A percentile compares a stretch with the other conserved stretches of the same genome.
Conservation (phyloP, 768 basidiomycete species). For the Tricholoma saponaceum region DNA sequence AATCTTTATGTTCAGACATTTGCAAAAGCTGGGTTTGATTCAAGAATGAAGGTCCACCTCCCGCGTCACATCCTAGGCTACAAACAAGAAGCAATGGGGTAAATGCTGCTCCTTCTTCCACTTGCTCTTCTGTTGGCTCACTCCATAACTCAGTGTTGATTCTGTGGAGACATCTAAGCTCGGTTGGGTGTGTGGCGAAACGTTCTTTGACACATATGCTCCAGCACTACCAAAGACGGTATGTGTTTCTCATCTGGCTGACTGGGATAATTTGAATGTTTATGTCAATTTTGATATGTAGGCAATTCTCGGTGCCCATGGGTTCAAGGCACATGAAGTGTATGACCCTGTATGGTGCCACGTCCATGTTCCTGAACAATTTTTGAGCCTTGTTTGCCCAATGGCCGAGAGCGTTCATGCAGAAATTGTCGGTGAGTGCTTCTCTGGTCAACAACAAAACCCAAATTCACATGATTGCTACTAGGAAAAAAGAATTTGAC, state of each 20-base stretch:
- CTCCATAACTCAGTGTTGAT: conserved; percentile 14
- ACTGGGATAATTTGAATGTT: background rate
- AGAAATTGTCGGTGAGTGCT: conserved; percentile 11
- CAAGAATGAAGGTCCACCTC: conserved; percentile 19
- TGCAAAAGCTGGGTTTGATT: conserved; percentile 12
- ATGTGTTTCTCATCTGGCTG: background rate
- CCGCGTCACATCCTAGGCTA: conserved; percentile 22
- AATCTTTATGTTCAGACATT: conserved; percentile 19
- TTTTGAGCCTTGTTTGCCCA: conserved; percentile 21
- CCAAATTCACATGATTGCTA: background rate
- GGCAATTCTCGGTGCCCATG: conserved; percentile 24
- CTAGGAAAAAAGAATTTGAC: conserved; percentile 13
- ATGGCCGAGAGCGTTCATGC: conserved; percentile 20
- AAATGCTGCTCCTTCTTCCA: background rate
- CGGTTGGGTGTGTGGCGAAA: conserved; percentile 20
- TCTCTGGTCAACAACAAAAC: background rate
- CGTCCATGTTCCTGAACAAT: conserved; percentile 20
- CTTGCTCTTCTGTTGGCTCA: background rate
- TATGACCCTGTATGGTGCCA: conserved; percentile 23
- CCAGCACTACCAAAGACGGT: conserved; percentile 21
- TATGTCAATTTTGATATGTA: conserved; percentile 3
- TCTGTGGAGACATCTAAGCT: conserved; percentile 17
- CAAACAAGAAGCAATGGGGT: conserved; percentile 22
- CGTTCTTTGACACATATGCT: conserved; percentile 18
- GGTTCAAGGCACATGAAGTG: conserved; percentile 16